Evolutionary conservation across 768 basidiomycete species (phyloP), one percentile per base, ranked within the genome.

Genomic region (Calocybe indica): DNA sequence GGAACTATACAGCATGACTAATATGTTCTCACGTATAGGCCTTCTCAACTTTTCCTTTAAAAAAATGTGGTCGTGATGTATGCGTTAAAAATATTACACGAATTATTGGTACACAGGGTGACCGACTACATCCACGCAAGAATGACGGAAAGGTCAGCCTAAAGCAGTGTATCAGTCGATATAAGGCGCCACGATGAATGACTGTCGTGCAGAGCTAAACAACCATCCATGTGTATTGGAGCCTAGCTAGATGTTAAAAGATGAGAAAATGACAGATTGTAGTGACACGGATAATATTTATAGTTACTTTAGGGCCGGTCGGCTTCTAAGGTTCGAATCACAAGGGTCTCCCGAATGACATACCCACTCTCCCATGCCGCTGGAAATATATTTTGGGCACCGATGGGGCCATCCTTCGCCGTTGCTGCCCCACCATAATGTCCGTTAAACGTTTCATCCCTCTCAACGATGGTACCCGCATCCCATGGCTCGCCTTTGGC

Each of bases 231-330:
- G 77, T 82, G 76, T 58, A 58, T 60, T 55, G 61, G 71, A 58
- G 68, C 74, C 82, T 75, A 69, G 53, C 66, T 68, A 67, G 68
- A 75, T 80, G 82, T 82, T 81, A 82, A 82, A 83, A 82, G 78
- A 81, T 80, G 70, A 61, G 37, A 44, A 22, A 22, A 22, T 60
- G 48, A 37, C 3, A 6, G 48, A 12, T 5, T 6, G 8, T 12
- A 5, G 22, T 29, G 42, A 34, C 11, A 30, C 34, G 36, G 13
- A 37, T 53, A 51, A 58, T 61, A 54, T 45, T 44, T 9, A 2
- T 5, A 13, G 11, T 1, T 3, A 41, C 41, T 72, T 80, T 70
- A 79, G 79, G 79, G 79, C 64, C 52, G 74, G 77, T 33, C 43
- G 28, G 12, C 12, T 15, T 9, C 1, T 34, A 31, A 32, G n/a